Conservation (phyloP, 352 stramenopile genomes). For the Phytopythium chamaehyphon region DNA sequence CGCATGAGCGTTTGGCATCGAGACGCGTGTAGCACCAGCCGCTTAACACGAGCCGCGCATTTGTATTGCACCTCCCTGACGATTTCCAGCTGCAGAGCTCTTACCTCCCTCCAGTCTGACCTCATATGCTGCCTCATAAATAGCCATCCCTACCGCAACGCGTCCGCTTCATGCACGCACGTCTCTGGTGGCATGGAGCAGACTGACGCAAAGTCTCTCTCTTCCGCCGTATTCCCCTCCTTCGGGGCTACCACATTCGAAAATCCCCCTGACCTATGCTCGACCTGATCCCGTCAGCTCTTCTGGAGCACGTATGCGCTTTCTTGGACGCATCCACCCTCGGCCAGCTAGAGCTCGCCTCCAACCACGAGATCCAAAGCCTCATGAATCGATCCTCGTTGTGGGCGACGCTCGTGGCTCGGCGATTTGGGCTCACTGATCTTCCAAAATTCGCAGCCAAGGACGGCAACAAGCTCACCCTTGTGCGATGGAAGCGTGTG, state of each 20-base stretch:
- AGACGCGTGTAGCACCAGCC: too few relatives aligned
- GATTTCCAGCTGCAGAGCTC: too few relatives aligned
- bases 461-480: constrained; percentile 1
- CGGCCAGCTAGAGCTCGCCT: constrained; percentile 20
- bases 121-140: neutral
- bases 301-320: constrained; percentile 43
- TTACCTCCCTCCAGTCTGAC: neutral
- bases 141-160: neutral
- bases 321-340: constrained; percentile 42
- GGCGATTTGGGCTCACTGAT: constrained; percentile 32
- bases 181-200: too few relatives aligned
- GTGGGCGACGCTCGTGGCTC: constrained; percentile 38
- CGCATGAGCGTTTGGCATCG: constrained; percentile 31
- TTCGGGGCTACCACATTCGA: neutral
- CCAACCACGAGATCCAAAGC: constrained; percentile 28
- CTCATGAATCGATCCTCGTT: constrained; percentile 26
- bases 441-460: constrained; percentile 16
- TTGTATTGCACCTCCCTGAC: constrained; percentile 1
- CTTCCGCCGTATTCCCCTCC: neutral
- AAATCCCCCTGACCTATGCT: constrained; percentile 8
- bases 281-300: constrained; percentile 23
- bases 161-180: too few relatives aligned
- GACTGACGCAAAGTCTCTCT: too few relatives aligned
- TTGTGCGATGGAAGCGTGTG: constrained; percentile 37
- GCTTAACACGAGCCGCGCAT: neutral